Evolutionary conservation across 2,329 filamentous ascomycete genomes (phyloP), one percentile per base, ranked within the genome.

Genomic region (Fusarium solani-melongenae): DNA sequence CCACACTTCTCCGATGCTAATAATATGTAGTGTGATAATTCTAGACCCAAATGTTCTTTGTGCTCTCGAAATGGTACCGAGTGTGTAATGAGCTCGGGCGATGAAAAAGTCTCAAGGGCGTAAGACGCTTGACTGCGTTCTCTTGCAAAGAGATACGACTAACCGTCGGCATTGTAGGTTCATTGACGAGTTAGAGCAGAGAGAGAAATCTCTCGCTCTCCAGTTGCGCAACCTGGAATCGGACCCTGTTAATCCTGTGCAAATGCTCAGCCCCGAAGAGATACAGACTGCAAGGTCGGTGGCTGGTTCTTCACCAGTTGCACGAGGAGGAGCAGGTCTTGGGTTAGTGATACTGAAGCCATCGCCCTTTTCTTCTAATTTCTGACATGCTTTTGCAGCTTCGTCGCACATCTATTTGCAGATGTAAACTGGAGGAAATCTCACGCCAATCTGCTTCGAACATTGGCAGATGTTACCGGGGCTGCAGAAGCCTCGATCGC

Each of bases 381-480:
- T 3, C 58, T 69, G 10, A 67, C n/a, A 14, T 29, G 4, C 2
- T 9, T 20, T 14, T 7, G 4, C 15, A 71, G 70, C 20, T 72
- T 72, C 6, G 69, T 72, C 4, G 61, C 69, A 8, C 70, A 62
- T 4, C 0, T 72, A 0, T 70, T 72, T 11, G 58, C 69, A 0
- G 66, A 72, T 22, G 33, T 61, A 0, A 57, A 70, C 3, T 72
- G 61, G 66, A 62, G 69, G 33, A 72, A 63, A 4, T 72, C 69
- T 1, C 61, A 72, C 20, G 66, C 69, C 0, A 20, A 31, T 17
- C 12, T 72, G 2, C 2, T 72, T 0, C 38, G 61, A 46, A 72
- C 70, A 14, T 15, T 72, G 1, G 49, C 61, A 1, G 61, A 72
- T 46, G 69, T 55, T 3, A 69, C 66, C 0, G 66, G 34, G 1